phyloP scores from a whole-genome alignment of 2,329 filamentous ascomycete species.

The Knoxdaviesia capensis region DNA sequence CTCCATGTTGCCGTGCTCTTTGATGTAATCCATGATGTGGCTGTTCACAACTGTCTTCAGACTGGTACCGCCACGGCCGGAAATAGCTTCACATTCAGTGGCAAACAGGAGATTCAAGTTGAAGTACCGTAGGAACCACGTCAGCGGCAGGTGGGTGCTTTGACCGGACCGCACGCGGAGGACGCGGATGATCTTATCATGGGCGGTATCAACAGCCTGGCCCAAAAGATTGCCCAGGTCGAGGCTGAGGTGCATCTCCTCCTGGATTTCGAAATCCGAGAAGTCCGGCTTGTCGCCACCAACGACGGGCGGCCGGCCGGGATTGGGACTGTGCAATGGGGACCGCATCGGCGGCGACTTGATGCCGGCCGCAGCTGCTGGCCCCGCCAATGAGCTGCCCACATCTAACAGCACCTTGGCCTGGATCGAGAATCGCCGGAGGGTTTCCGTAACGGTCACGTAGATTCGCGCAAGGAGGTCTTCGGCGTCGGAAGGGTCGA shows the following conservation, averaged over 20 bases:
- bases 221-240: constrained; percentile 62
- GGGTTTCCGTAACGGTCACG: constrained; percentile 66
- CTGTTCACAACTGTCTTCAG: constrained; percentile 63
- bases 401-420: constrained; percentile 91
- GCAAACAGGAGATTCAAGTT: constrained; percentile 66
- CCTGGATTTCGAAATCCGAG: constrained; percentile 34
- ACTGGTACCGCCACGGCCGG: constrained; percentile 53
- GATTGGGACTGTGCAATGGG: constrained; percentile 29
- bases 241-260: constrained; percentile 56
- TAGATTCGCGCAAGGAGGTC: constrained; percentile 67
- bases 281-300: constrained; percentile 2
- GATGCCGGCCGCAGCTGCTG: constrained; percentile 10
- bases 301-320: constrained; percentile 12
- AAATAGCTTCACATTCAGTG: constrained; percentile 72
- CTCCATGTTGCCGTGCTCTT: constrained; percentile 48
- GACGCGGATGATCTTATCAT: constrained; percentile 57
- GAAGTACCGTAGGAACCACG: constrained; percentile 63
- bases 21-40: constrained; percentile 66
- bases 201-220: constrained; percentile 62
- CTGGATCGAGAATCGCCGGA: constrained; percentile 71
- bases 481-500: constrained; percentile 73
- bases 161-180: constrained; percentile 61
- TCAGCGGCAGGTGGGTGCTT: constrained; percentile 43
- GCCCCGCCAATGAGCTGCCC: constrained; percentile 44
- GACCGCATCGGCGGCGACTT: constrained; percentile 29